phyloP scores from a whole-genome alignment of 2,329 filamentous ascomycete genomes.

The Colletotrichum graminicola region DNA sequence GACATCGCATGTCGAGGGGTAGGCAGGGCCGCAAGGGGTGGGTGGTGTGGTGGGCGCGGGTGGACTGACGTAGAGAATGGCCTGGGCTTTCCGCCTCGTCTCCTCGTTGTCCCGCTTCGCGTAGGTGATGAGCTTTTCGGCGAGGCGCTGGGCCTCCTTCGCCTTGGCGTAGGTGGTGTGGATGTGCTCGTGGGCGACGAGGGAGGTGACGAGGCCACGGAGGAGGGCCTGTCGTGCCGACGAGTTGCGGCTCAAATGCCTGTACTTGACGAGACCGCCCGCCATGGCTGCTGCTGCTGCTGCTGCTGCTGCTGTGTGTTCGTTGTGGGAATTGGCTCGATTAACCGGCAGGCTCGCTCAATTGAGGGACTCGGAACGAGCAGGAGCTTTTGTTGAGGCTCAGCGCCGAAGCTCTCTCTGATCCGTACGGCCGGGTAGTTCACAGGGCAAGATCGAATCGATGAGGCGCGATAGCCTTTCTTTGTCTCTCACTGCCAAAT shows the following conservation, averaged over 20 bases:
- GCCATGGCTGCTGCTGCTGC: slow-evolving; percentile 70
- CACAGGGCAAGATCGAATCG: slow-evolving; percentile 38
- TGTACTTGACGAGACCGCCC: slow-evolving; percentile 87
- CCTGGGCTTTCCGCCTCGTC: slow-evolving; percentile 78
- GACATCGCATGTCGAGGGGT: background rate
- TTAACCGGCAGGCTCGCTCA: slow-evolving; percentile 3
- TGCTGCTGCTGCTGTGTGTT: slow-evolving; percentile 40
- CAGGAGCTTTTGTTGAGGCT: slow-evolving; percentile 20
- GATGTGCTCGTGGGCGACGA: slow-evolving; percentile 94
- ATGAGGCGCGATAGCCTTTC: slow-evolving; percentile 7
- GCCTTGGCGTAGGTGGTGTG: slow-evolving; percentile 96
- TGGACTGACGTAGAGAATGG: slow-evolving; percentile 81
- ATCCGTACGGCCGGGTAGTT: slow-evolving; percentile 33
- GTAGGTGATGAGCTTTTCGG: slow-evolving; percentile 93
- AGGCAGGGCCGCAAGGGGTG: background rate
- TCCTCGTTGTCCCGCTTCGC: slow-evolving; percentile 94
- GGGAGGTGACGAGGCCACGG: slow-evolving; percentile 94
- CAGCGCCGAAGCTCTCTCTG: slow-evolving; percentile 39
- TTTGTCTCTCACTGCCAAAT: slow-evolving; percentile 22
- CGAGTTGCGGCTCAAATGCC: slow-evolving; percentile 87
- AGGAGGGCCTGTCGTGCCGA: slow-evolving; percentile 92
- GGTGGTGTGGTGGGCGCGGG: background rate
- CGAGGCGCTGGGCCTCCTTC: slow-evolving; percentile 93
- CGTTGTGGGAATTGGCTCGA: slow-evolving; percentile 19
- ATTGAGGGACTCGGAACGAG: slow-evolving; percentile 25